Percentiles rank a stretch among this genome's conserved stretches.
Evolutionary conservation across 768 basidiomycete genomes (phyloP).

Genomic region (Daedaleopsis sinensis): DNA sequence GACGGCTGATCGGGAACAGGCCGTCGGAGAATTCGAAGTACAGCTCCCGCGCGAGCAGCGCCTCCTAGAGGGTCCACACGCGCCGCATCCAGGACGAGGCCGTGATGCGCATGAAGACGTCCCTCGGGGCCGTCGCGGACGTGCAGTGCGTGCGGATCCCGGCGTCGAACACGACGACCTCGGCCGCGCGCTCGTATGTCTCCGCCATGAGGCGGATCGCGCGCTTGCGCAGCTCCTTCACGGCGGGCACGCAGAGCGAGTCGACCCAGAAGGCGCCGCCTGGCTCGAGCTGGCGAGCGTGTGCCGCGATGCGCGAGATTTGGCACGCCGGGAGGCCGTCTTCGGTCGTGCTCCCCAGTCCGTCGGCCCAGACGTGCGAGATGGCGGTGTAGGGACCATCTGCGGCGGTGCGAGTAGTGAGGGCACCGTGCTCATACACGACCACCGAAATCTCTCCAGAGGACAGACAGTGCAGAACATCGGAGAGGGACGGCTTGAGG

Average conservation of each 20-base stretch:
- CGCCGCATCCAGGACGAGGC: slow-evolving; percentile 12
- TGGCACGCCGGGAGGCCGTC: slow-evolving; percentile 7
- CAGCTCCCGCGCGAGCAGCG: slow-evolving; percentile 6
- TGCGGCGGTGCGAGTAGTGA: not conserved
- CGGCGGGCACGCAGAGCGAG: slow-evolving; percentile 4
- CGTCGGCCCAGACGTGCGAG: slow-evolving; percentile 14
- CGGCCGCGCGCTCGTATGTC: slow-evolving; percentile 9
- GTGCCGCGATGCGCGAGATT: not conserved
- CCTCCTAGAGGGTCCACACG: slow-evolving; percentile 15
- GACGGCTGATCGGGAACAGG: not conserved
- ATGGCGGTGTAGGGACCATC: slow-evolving; percentile 11
- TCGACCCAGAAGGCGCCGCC: slow-evolving; percentile 11
- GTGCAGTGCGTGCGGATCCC: slow-evolving; percentile 7
- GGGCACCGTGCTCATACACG: not conserved
- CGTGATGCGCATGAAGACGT: slow-evolving; percentile 3
- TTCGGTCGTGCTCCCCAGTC: slow-evolving; percentile 10
- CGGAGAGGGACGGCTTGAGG: not conserved
- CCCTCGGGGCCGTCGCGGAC: not conserved
- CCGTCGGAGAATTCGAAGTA: slow-evolving; percentile 11
- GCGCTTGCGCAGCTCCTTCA: slow-evolving; percentile 3
- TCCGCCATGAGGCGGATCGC: slow-evolving; percentile 15
- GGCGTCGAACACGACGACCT: slow-evolving; percentile 16
- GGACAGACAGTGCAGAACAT: not conserved
- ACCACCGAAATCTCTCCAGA: not conserved
- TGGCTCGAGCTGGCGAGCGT: not conserved